Evolutionary conservation across 495 filamentous ascomycete genomes (phyloP).

Genomic region (Letharia lupina): DNA sequence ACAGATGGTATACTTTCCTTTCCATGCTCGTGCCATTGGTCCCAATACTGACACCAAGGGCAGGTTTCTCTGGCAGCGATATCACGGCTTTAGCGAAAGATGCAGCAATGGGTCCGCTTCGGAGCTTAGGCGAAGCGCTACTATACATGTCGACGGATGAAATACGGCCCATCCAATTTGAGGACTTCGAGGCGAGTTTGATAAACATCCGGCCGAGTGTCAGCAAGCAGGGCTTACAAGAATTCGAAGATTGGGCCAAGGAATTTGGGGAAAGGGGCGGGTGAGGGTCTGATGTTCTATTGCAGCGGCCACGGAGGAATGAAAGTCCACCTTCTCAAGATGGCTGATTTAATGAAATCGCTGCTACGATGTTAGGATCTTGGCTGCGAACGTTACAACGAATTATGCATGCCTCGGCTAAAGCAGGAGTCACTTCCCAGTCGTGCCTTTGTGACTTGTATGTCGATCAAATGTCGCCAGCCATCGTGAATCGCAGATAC

Average conservation of each 20-base stretch:
- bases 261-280: slow-evolving; percentile 90
- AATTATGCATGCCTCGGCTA: background rate
- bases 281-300: slow-evolving; percentile 29
- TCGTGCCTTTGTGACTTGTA: background rate
- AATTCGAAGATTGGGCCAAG: slow-evolving; percentile 90
- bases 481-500: background rate
- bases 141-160: slow-evolving; percentile 88
- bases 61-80: slow-evolving; percentile 94
- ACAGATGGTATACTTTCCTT: slow-evolving; percentile 63
- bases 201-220: slow-evolving; percentile 85
- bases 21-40: background rate
- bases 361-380: background rate
- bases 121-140: slow-evolving; percentile 82
- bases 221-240: slow-evolving; percentile 67
- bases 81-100: slow-evolving; percentile 97
- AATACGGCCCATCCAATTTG: slow-evolving; percentile 74
- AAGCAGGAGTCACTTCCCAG: background rate
- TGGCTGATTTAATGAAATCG: background rate
- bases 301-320: background rate
- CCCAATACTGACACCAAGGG: background rate
- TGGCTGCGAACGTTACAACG: background rate
- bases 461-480: background rate
- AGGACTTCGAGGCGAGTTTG: slow-evolving; percentile 81
- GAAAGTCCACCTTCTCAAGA: background rate
- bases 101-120: slow-evolving; percentile 93